Evolutionary conservation across 345 rosid genomes (phyloP).

Genomic region (Garcia nutans): DNA sequence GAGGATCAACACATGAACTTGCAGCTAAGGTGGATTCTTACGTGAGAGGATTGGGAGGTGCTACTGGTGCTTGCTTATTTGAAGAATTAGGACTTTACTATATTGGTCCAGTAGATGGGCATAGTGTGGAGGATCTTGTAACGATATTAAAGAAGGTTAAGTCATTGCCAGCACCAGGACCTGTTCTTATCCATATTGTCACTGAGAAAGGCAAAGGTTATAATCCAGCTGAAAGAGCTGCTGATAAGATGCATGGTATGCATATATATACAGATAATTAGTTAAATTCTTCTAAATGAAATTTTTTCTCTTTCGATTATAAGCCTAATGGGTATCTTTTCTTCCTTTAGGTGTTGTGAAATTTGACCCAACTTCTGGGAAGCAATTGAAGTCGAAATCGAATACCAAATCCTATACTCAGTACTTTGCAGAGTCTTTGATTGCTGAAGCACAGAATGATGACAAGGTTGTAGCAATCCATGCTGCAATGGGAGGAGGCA

Average conservation of each 20-base stretch:
- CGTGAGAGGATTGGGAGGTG: constrained; percentile 26
- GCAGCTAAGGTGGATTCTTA: constrained; percentile 35
- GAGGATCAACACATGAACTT: constrained; percentile 31
- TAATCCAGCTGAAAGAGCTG: constrained; percentile 43
- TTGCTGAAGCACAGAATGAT: constrained; percentile 48
- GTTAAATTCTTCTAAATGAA: neutral
- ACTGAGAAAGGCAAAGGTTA: constrained; percentile 61
- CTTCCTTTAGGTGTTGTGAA: constrained; percentile 41
- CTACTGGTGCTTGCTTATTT: constrained; percentile 32
- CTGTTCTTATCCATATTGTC: constrained; percentile 47
- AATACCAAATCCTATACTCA: constrained; percentile 32
- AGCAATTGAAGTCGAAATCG: constrained; percentile 36
- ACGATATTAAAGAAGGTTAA: constrained; percentile 34
- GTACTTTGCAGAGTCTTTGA: constrained; percentile 47
- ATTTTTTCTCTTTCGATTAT: neutral
- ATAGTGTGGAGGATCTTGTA: constrained; percentile 42
- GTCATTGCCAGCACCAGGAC: constrained; percentile 36
- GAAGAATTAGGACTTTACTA: constrained; percentile 52
- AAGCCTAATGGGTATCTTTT: neutral
- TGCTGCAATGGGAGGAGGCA: constrained; percentile 63
- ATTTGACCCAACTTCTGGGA: constrained; percentile 47
- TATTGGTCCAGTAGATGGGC: constrained; percentile 54
- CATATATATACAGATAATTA: too few species aligned
- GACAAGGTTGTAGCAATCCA: constrained; percentile 50
- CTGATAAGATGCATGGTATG: constrained; percentile 56